Evolutionary conservation across 2,329 filamentous ascomycete genomes (phyloP), one percentile per base, ranked within the genome.

Genomic region (Diplodia scrobiculata): DNA sequence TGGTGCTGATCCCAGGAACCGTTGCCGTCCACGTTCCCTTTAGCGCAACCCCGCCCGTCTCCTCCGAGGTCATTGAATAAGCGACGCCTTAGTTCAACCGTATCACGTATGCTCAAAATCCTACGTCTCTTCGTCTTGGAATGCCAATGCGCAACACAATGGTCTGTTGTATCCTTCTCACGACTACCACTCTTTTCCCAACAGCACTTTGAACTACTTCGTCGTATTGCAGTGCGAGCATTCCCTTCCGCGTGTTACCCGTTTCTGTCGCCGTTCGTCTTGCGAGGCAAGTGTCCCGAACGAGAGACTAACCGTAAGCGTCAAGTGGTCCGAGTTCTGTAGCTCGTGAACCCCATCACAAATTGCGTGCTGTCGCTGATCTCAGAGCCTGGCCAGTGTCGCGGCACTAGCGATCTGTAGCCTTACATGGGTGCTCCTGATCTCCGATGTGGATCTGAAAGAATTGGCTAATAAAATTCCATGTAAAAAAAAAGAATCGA

Each of bases 321-420:
- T 21, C 11, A 55, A 41, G 52, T 25, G 32, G 52, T 17, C 52
- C 29, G 52, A 32, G 52, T 21, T 5, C n/a, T 19, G 41, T 21
- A 34, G 32, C 52, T 55, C 52, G 52, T 21, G 36, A 55, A 11
- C 9, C 11, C 11, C n/a, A 25, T 19, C n/a, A 6, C 34, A 25
- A 38, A 55, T 55, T 32, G 32, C 52, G 52, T 55, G 52, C 52
- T 55, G 27, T 14, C 6, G 32, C 52, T 38, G 32, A 19, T 34
- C 19, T 38, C n/a, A n/a, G 19, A 13, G 52, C 34, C 17, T 1
- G 5, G 9, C 52, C 52, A 11, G 25, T 52, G 27, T 29, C 25
- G 50, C 50, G 14, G 7, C 47, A n/a, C 25, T 27, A 45, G 21
- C 48, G 10, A 19, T 21, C 21, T 21, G 21, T 4, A 17, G 3